Conservation (phyloP, 2,329 filamentous ascomycete species). For the Colletotrichum sp. region DNA sequence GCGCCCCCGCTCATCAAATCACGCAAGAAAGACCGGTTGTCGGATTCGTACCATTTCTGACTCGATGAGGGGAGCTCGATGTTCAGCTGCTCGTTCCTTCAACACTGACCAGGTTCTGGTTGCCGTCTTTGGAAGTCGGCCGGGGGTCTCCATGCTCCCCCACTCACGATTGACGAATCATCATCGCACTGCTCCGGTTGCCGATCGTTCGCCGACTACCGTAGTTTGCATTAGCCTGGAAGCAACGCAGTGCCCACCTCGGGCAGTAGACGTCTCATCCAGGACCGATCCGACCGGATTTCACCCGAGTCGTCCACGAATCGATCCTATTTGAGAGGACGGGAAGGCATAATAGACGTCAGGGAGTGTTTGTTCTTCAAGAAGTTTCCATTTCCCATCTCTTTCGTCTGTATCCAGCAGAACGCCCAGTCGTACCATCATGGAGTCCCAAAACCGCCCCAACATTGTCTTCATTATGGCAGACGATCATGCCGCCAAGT, state of each 20-base stretch:
- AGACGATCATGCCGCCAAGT: constrained; percentile 57
- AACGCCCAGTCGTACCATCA: background rate
- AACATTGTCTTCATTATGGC: constrained; percentile 58
- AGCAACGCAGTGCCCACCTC: background rate
- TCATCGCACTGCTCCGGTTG: background rate
- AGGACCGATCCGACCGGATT: background rate
- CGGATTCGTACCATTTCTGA: background rate
- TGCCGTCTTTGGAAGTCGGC: background rate
- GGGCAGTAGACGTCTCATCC: background rate
- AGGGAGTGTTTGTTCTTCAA: background rate
- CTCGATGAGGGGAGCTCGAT: background rate
- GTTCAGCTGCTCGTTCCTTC: background rate
- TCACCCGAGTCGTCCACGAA: background rate
- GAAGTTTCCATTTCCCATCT: background rate
- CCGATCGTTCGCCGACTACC: background rate
- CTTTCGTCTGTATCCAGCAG: background rate
- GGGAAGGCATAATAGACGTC: background rate
- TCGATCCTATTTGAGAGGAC: background rate
- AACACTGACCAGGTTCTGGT: background rate
- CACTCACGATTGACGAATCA: background rate
- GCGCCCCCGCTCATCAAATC: background rate
- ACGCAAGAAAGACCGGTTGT: background rate
- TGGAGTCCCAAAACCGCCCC: constrained; percentile 16
- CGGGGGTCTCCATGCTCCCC: background rate
- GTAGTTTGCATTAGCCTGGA: background rate